A percentile compares a stretch with the other conserved stretches of the same genome.
These are phyloP conservation scores for Cucurbita ficifolia DNA, from an alignment of 306 rosid species.

Conservation along the genomic window DNA sequence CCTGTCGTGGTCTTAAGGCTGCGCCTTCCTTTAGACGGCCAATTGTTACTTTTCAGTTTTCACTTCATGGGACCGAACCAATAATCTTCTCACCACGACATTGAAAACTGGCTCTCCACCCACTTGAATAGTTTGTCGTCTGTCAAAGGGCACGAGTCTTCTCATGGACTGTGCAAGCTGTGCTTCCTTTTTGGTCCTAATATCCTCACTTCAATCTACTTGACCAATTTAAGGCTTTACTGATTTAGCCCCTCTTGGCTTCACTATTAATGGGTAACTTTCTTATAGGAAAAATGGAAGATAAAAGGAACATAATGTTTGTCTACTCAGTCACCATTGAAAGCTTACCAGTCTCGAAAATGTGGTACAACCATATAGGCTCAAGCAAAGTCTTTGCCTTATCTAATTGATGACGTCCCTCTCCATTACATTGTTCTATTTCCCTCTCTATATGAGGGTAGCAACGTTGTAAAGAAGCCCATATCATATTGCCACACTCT, in stretches of 20 bases:
- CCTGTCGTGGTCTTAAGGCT: slow-evolving; percentile 1
- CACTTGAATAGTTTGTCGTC: background rate
- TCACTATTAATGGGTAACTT: background rate
- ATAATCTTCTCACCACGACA: background rate
- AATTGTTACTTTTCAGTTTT: background rate
- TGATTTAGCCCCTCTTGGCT: background rate
- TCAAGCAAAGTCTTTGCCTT: slow-evolving; percentile 46
- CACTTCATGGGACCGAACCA: slow-evolving; percentile 4
- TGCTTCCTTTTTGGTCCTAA: background rate
- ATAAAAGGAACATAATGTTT: background rate
- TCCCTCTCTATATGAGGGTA: slow-evolving; percentile 54
- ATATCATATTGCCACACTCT: slow-evolving; percentile 66
- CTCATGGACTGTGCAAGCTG: background rate
- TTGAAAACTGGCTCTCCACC: slow-evolving; percentile 4
- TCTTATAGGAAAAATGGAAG: background rate
- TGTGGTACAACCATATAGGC: slow-evolving; percentile 78
- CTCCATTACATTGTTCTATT: slow-evolving; percentile 26
- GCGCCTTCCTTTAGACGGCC: background rate
- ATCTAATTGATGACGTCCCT: slow-evolving; percentile 29
- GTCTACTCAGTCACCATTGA: slow-evolving; percentile 35
- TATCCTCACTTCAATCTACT: background rate
- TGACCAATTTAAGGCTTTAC: background rate
- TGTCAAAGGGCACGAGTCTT: background rate
- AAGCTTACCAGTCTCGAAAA: slow-evolving; percentile 60
- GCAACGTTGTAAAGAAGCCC: slow-evolving; percentile 47